phyloP scores from a whole-genome alignment of 129 eudicot species.

The Glebionis coronaria region DNA sequence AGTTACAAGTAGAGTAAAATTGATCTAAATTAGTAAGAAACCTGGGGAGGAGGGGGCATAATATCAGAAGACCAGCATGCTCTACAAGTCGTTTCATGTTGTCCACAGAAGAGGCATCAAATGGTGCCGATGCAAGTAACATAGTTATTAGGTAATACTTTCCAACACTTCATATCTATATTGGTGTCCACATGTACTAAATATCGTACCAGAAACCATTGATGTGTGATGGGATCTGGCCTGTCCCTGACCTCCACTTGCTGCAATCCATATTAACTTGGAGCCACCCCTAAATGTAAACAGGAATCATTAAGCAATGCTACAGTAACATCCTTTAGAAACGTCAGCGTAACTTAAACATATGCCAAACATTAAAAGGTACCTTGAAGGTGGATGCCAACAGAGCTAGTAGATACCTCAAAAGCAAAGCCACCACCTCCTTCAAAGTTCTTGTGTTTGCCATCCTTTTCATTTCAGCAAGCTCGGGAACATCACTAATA shows the following conservation, averaged over 20 bases:
- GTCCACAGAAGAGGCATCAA: slow-evolving; percentile 73
- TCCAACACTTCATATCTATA: too few relatives aligned
- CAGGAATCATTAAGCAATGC: neutral
- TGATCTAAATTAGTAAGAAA: slow-evolving; percentile 27
- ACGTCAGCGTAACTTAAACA: too few relatives aligned
- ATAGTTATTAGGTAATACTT: slow-evolving; percentile 9
- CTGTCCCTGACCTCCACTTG: slow-evolving; percentile 99
- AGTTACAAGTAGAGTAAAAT: neutral
- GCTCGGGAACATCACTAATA: slow-evolving; percentile 88
- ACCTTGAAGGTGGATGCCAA: neutral
- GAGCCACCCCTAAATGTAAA: slow-evolving; percentile 72
- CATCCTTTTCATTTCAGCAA: slow-evolving; percentile 75
- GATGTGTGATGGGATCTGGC: slow-evolving; percentile 85
- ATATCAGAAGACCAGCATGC: slow-evolving; percentile 90
- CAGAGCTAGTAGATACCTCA: slow-evolving; percentile 50
- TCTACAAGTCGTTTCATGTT: slow-evolving; percentile 92
- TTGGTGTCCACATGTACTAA: neutral
- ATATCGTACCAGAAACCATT: slow-evolving; percentile 81
- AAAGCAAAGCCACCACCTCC: slow-evolving; percentile 84
- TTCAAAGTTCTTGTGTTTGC: slow-evolving; percentile 88
- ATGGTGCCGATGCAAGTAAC: slow-evolving; percentile 54
- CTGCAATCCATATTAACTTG: slow-evolving; percentile 95
- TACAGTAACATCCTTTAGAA: too few relatives aligned
- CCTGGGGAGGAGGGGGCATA: slow-evolving; percentile 99
- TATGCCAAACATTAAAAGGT: too few relatives aligned